Evolutionary conservation across 2,329 filamentous ascomycete species (phyloP), one percentile per base, ranked within the genome.

Genomic region (Zymoseptoria tritici): DNA sequence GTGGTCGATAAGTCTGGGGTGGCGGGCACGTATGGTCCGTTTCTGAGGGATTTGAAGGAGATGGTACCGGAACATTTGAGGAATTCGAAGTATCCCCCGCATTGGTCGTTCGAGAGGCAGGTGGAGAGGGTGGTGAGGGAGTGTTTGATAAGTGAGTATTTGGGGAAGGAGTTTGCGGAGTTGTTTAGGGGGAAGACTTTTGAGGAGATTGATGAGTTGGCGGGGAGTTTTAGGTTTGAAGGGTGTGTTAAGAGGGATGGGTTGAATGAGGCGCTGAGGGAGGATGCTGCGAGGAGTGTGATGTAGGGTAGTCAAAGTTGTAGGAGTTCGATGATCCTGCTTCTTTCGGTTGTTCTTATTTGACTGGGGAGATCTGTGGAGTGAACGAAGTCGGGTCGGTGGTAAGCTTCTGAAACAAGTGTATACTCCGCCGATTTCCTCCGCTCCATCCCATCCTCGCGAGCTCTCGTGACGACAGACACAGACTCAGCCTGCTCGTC

Each of bases 161-260:
- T 82, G 59, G 75, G 75, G 5, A 77, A 79, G 68, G 83, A 85
- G 67, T 81, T 84, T 70, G 83, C 83, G 0, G 78, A 78, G 64
- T 68, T 83, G 31, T 86, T 86, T 64, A 70, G 73, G 36, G 82
- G 74, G 2, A 82, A 81, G 75, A 76, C 68, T 0, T 67, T 79
- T 52, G 76, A 79, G 24, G 79, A 85, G 65, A 66, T 86, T 22
- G 83, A 86, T 61, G 79, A 79, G 59, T 70, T 83, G 52, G 81
- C 81, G 0, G 73, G 69, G 13, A 82, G 77, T 59, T 85, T 85
- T 66, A 75, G 76, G 24, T 78, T 83, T 64, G 80, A 84, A 53
- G 76, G 81, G 51, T 85, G 83, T 65, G 60, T 80, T 49, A 78
- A 78, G 67, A 71, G 83, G 31, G 76, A 81, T 50, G 75, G 74